Evolutionary conservation across 306 rosid species (phyloP).

Genomic region (Styphnolobium japonicum): DNA sequence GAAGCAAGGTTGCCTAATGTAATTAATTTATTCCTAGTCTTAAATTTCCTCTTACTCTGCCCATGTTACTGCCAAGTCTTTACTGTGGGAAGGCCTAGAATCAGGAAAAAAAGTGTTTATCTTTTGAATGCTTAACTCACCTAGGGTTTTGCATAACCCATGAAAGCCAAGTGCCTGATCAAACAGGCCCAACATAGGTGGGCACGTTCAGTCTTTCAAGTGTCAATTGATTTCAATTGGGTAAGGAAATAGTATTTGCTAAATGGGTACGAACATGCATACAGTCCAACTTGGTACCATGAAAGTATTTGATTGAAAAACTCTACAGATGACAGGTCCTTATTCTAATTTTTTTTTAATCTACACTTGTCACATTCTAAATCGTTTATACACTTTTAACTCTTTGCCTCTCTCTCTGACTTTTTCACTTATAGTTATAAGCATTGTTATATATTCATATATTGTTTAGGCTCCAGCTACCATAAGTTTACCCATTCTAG

Average conservation of each 20-base stretch:
- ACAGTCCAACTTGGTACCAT: not conserved
- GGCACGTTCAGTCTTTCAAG: not conserved
- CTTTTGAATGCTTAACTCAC: not conserved
- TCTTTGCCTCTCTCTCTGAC: not conserved
- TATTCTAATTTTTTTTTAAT: not conserved
- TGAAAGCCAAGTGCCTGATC: not conserved
- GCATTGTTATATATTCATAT: not conserved
- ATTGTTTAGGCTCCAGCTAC: not conserved
- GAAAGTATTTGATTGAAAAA: not conserved
- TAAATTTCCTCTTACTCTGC: not conserved
- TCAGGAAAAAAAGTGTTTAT: not conserved
- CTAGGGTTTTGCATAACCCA: not conserved
- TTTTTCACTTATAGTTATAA: not conserved
- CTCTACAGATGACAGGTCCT: too few species aligned
- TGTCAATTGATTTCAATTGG: not conserved
- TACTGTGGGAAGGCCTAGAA: not conserved
- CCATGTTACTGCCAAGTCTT: not conserved
- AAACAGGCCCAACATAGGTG: not conserved
- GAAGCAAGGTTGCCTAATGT: not conserved
- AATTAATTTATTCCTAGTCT: not conserved
- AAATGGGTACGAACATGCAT: not conserved
- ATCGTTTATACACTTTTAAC: not conserved
- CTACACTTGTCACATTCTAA: not conserved
- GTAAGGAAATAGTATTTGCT: not conserved
- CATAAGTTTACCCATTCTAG: not conserved